Base-by-base conservation (phyloP, 2,329 filamentous ascomycete species). In the Colletotrichum godetiae region DNA sequence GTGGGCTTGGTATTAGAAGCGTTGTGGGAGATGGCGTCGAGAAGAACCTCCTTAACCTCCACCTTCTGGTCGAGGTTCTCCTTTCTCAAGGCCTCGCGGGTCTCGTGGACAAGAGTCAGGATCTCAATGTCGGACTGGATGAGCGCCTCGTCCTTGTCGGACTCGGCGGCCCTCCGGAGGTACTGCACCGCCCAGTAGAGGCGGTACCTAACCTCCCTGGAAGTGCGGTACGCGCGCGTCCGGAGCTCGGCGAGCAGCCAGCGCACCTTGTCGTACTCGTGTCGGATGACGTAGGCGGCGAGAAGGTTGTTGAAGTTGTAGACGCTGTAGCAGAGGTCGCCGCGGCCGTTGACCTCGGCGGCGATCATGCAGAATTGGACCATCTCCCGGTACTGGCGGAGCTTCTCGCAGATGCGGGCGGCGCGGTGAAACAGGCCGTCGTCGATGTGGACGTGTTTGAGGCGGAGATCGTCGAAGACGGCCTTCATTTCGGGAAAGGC, bases 241-340 rank as follows among this genome's bases (percentile, higher is more conserved):
- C 27, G 33, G 22, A 75, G 57, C 61, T 74, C 67, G 22, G 53
- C 33, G 6, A 85, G 67, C n/a, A 85, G 73, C 42, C 75, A 76
- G 42, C 75, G 72, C 24, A 85, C 74, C 19, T 78, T 78, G 8
- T 75, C 67, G 66, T 84, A 85, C 29, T 72, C 71, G 66, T 76
- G 75, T 7, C 73, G 76, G n/a, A 74, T 76, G 1, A 79, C 82
- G 74, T 82, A 82, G 5, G 80, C 76, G 65, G 78, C 79, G 29
- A 85, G 72, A 22, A 85, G 78, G 52, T 79, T 82, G 35, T 79
- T 72, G 76, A 85, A 85, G 73, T 83, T 85, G 76, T 79, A 78
- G 58, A 80, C 77, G 74, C 76, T 83, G 76, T 83, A 85, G 49
- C 81, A 77, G 33, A 82, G 73, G 52, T 82, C 77, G 13, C 81